A percentile compares a stretch with the other conserved stretches of the same genome.
phyloP scores from a whole-genome alignment of 2,329 filamentous ascomycete species.

The Hymenoscyphus repandus region DNA sequence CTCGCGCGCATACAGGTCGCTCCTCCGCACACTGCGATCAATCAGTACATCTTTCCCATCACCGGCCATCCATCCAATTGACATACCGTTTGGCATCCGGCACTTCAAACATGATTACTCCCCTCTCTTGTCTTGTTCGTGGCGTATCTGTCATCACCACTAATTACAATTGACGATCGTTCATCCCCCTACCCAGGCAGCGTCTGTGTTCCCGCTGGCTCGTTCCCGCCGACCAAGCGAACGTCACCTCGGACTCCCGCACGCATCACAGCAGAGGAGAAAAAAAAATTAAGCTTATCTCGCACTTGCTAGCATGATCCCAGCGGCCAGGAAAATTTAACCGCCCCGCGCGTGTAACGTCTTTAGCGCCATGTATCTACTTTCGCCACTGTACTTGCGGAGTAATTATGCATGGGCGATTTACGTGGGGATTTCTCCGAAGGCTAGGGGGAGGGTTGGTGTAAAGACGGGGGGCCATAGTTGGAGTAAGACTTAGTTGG shows the following conservation, averaged over 20 bases:
- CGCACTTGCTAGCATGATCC: background rate
- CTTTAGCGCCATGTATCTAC: background rate
- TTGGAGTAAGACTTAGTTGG: too few species aligned
- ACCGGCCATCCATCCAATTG: background rate
- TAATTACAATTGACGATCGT: background rate
- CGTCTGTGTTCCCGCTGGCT: background rate
- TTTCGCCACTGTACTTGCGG: background rate
- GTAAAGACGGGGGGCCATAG: too few species aligned
- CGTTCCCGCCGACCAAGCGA: background rate
- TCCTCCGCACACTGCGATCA: slow-evolving; percentile 46
- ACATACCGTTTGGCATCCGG: slow-evolving; percentile 48
- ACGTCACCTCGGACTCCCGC: background rate
- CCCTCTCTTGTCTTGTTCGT: background rate
- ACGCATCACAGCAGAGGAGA: background rate
- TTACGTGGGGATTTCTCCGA: too few species aligned
- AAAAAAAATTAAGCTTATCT: background rate
- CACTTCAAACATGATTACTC: slow-evolving; percentile 43
- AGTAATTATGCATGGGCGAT: background rate
- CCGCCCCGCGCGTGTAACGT: background rate
- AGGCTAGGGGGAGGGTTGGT: too few species aligned
- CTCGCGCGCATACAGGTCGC: slow-evolving; percentile 39
- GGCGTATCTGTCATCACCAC: background rate
- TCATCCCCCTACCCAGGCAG: background rate
- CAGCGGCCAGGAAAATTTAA: background rate
- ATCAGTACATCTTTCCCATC: background rate